These are phyloP conservation scores for Stenogyne calaminthoides DNA, from an alignment of 305 asterid genomes.

Conservation along the genomic window DNA sequence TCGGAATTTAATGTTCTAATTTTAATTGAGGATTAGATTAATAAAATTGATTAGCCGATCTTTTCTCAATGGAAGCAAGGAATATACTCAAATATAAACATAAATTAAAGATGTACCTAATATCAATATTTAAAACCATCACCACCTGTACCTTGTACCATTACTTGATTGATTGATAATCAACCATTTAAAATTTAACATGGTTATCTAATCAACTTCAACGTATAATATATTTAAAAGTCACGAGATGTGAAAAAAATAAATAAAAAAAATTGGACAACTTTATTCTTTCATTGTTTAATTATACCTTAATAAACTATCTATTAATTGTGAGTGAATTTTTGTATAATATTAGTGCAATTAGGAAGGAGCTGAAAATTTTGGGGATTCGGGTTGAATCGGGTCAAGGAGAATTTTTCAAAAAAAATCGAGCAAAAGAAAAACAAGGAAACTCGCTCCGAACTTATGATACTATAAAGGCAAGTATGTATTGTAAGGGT, in stretches of 20 bases:
- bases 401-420: too few species aligned
- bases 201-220: neutral
- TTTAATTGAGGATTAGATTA: neutral
- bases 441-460: too few species aligned
- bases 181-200: neutral
- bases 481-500: too few species aligned
- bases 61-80: constrained; percentile 12
- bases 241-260: neutral
- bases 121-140: neutral
- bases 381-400: too few species aligned
- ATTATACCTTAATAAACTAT: too few species aligned
- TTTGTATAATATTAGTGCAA: too few species aligned
- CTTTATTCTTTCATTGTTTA: too few species aligned
- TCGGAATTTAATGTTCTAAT: too few species aligned
- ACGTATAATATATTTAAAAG: neutral
- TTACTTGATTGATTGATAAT: neutral
- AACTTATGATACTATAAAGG: too few species aligned
- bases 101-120: neutral
- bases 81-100: neutral
- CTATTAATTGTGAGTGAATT: too few species aligned
- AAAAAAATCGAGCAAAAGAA: too few species aligned
- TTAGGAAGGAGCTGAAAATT: too few species aligned
- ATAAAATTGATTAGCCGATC: neutral
- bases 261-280: neutral
- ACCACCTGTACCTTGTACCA: neutral